These are phyloP conservation scores for Sporopachydermia lactativora DNA, from an alignment of 805 yeast species.

Conservation along the genomic window DNA sequence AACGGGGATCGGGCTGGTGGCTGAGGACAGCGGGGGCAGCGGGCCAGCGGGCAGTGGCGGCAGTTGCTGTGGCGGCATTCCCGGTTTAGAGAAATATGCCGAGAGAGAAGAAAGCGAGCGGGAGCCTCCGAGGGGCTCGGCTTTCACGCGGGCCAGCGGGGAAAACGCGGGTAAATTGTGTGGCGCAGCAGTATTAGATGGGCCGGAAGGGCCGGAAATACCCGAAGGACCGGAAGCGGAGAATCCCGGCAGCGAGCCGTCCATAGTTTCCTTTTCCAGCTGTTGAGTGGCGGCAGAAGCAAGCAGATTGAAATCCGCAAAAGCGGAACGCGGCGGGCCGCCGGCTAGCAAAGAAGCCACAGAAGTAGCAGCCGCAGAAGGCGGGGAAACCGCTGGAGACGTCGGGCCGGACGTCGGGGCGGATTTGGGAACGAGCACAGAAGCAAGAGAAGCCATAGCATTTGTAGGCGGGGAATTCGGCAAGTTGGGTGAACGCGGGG, in stretches of 20 bases:
- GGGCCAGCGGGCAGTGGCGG: conserved; percentile 3
- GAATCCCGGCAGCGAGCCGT: background rate
- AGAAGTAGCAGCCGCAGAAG: conserved; percentile 13
- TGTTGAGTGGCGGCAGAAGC: conserved; percentile 32
- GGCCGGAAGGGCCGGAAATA: conserved; percentile 11
- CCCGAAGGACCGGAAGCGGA: conserved; percentile 2
- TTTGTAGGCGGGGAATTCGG: no score
- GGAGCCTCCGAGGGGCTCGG: conserved; percentile 5
- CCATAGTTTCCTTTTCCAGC: conserved; percentile 19
- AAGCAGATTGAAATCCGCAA: conserved; percentile 16
- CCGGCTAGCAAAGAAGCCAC: conserved; percentile 7
- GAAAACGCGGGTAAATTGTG: conserved; percentile 1
- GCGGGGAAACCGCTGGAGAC: background rate
- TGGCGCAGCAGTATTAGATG: conserved; percentile 10
- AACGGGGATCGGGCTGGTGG: conserved; percentile 6
- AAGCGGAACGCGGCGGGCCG: conserved; percentile 20
- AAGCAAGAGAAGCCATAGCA: background rate
- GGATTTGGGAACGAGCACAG: background rate
- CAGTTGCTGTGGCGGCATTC: conserved; percentile 1
- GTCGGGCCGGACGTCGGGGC: conserved; percentile 1
- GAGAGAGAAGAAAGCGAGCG: conserved; percentile 9
- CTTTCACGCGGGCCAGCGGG: background rate
- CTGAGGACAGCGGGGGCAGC: conserved; percentile 8
- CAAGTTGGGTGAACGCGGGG: conserved; percentile 5
- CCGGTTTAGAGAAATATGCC: conserved; percentile 11